phyloP scores from a whole-genome alignment of 2,329 filamentous ascomycete species.

The Thielaviopsis musarum region DNA sequence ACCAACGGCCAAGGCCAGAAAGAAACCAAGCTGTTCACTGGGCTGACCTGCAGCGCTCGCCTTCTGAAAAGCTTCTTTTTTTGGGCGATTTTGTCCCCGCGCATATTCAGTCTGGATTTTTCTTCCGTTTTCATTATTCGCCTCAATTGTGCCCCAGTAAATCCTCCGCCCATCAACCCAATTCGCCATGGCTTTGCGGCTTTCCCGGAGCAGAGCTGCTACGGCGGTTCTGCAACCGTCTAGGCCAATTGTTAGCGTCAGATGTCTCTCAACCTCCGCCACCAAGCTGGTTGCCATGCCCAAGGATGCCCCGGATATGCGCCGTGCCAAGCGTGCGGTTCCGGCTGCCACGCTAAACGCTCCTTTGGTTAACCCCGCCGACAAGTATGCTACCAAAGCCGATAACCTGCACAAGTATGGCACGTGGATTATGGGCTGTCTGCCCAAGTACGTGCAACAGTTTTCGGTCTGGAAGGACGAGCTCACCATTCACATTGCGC shows the following conservation, averaged over 20 bases:
- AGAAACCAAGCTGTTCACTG: not conserved
- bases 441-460: conserved; percentile 97
- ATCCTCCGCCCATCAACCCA: not conserved
- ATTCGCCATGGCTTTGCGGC: conserved; percentile 14
- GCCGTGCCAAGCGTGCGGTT: conserved; percentile 41
- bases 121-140: no score
- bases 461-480: conserved; percentile 99
- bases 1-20: not conserved
- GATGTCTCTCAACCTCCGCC: conserved; percentile 24
- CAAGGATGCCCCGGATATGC: conserved; percentile 49
- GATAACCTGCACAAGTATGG: conserved; percentile 87
- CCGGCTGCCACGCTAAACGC: conserved; percentile 47
- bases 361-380: conserved; percentile 75
- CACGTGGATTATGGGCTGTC: conserved; percentile 86
- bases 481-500: conserved; percentile 82
- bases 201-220: conserved; percentile 38
- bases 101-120: not conserved
- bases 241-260: conserved; percentile 18
- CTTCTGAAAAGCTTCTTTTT: not conserved
- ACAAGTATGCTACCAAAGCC: conserved; percentile 79
- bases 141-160: not conserved
- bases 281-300: conserved; percentile 36
- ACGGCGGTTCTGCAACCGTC: conserved; percentile 38
- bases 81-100: not conserved
- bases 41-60: not conserved